Evolutionary conservation across 371 early-diverging fungal genomes (phyloP).

Genomic region (Saksenaea oblongispora): DNA sequence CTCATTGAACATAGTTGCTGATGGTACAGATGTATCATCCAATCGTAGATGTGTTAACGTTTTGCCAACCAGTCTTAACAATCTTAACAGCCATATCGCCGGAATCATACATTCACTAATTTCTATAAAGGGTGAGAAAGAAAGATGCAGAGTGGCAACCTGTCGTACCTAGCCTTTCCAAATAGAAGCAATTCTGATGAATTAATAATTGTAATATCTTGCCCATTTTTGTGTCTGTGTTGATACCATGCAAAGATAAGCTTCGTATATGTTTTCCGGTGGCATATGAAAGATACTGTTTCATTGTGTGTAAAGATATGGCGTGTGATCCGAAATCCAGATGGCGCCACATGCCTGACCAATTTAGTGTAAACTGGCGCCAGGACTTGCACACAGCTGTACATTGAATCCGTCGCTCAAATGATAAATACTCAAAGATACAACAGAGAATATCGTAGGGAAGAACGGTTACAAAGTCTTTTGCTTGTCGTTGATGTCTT

Average conservation of each 20-base stretch:
- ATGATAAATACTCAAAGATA: conserved; percentile 35
- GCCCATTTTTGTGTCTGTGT: conserved; percentile 9
- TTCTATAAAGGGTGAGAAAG: conserved; percentile 13
- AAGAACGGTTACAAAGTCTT: conserved; percentile 27
- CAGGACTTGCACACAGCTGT: conserved; percentile 36
- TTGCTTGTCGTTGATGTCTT: background rate
- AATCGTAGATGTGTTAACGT: conserved; percentile 21
- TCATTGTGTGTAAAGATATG: conserved; percentile 14
- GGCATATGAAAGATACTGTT: conserved; percentile 26
- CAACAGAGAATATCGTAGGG: conserved; percentile 36
- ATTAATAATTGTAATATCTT: conserved; percentile 22
- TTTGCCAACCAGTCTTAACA: conserved; percentile 28
- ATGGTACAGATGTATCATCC: conserved; percentile 10
- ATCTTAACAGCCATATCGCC: conserved; percentile 2
- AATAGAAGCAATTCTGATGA: conserved; percentile 34
- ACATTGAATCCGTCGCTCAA: conserved; percentile 36
- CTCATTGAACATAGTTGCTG: conserved; percentile 3
- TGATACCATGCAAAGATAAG: conserved; percentile 9
- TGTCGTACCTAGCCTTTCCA: conserved; percentile 30
- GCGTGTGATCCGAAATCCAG: conserved; percentile 23
- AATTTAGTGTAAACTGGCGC: conserved; percentile 26
- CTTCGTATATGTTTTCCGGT: conserved; percentile 29
- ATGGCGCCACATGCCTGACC: conserved; percentile 45
- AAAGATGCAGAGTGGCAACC: background rate
- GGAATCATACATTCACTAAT: conserved; percentile 21